Evolutionary conservation across 2,329 filamentous ascomycete species (phyloP).

Genomic region (Ophiostoma piceae): DNA sequence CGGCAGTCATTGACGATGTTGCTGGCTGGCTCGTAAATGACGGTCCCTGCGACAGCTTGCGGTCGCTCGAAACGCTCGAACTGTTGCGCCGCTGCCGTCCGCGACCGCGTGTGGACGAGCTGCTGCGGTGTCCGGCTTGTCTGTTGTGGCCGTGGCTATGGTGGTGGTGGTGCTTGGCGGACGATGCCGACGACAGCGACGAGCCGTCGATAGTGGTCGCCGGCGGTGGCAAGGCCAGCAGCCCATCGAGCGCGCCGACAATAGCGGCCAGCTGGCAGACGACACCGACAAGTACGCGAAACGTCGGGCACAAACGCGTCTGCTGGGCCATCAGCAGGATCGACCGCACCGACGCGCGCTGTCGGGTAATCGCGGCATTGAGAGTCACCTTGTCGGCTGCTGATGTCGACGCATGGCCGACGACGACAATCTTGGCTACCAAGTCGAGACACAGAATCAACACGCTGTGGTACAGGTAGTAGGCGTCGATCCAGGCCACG

Average conservation of each 20-base stretch:
- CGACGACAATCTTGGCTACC: constrained; percentile 19
- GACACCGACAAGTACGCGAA: constrained; percentile 23
- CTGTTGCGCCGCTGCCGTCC: constrained; percentile 17
- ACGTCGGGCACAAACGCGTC: constrained; percentile 21
- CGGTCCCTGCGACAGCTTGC: background rate
- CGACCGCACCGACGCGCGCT: constrained; percentile 19
- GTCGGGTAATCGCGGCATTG: constrained; percentile 9
- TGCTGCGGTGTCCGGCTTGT: background rate
- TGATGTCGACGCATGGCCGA: background rate
- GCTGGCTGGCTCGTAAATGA: background rate
- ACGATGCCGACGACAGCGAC: background rate
- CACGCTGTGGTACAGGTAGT: constrained; percentile 34
- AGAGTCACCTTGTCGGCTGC: background rate
- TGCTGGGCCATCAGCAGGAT: constrained; percentile 20
- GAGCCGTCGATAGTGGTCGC: constrained; percentile 10
- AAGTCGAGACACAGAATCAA: constrained; percentile 26
- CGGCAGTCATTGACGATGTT: background rate
- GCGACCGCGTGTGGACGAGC: constrained; percentile 7
- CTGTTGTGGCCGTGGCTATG: background rate
- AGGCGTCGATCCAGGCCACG: constrained; percentile 40
- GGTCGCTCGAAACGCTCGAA: constrained; percentile 17
- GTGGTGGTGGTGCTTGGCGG: constrained; percentile 12
- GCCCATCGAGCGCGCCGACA: constrained; percentile 23
- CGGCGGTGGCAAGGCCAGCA: constrained; percentile 10
- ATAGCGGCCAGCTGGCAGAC: constrained; percentile 25